Base-by-base conservation (phyloP, 2,329 filamentous ascomycete genomes). In the Sclerotiophoma versabilis region DNA sequence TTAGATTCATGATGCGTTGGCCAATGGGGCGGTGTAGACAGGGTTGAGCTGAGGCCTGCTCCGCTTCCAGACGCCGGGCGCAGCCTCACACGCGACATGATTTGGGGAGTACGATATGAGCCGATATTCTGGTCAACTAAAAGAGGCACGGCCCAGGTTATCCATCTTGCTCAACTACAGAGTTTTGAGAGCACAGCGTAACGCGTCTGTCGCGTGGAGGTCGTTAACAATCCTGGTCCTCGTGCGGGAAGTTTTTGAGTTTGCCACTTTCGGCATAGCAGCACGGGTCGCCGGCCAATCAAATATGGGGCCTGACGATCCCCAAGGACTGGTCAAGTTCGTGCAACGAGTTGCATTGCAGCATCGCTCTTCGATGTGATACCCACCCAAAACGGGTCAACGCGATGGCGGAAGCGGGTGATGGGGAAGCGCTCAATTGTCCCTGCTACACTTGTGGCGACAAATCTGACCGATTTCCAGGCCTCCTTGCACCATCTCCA, bases 71-170 rank as follows among this genome's bases (percentile, higher is more conserved):
- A 68, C 62, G 62, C 61, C 62, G 52, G 39, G 46, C 58, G 34
- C 58, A 45, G 32, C 49, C 50, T 50, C 52, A 44, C 52, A 29
- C 57, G 57, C 64, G 59, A 62, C 60, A 54, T 68, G 63, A 65
- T 68, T 68, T 64, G 67, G 63, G 50, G 58, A 49, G 55, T 11
- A 33, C 30, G 44, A 55, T 65, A 57, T 68, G 60, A 66, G 66
- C 59, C 61, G 57, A 62, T 64, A 61, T 43, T 60, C 17, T 53
- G 50, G 52, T 26, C 25, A 22, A 49, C 59, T 17, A 54, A 49
- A 42, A 34, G 54, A 60, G 60, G 62, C 57, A 57, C 49, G 39
- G 39, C 50, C 60, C 49, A 60, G 46, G 59, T 27, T 52, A 33
- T 19, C 54, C 46, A 25, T 42, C 43, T 33, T 42, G 33, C 47